Conservation (phyloP, 192 early-diverging fungal genomes). For the Rhizoclosmatium sp. region DNA sequence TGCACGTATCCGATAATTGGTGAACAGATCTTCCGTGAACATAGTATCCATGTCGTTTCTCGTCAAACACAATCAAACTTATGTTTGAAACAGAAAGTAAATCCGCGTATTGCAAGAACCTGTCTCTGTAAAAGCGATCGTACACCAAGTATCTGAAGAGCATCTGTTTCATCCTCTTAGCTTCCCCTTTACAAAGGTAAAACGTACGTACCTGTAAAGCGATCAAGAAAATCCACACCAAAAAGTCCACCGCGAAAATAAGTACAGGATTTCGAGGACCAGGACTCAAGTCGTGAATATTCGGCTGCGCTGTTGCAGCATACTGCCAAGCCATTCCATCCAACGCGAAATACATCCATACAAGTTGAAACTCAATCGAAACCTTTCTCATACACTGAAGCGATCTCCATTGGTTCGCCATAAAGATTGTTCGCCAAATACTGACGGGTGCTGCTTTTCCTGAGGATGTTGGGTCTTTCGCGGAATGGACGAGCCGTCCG, state of each 20-base stretch:
- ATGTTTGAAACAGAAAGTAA: conserved; percentile 62
- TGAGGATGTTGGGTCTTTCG: neutral
- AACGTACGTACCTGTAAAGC: conserved; percentile 45
- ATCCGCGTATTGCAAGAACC: conserved; percentile 59
- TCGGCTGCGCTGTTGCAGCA: conserved; percentile 54
- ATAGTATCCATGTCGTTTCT: conserved; percentile 66
- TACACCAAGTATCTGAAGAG: conserved; percentile 44
- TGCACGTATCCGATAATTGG: conserved; percentile 52
- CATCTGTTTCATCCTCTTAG: conserved; percentile 3
- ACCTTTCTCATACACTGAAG: conserved; percentile 49
- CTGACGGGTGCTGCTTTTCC: conserved; percentile 52
- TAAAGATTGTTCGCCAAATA: conserved; percentile 63
- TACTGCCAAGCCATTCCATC: conserved; percentile 47
- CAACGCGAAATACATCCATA: conserved; percentile 58
- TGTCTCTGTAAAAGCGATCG: conserved; percentile 61
- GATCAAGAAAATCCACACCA: conserved; percentile 50
- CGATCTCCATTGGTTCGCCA: conserved; percentile 59
- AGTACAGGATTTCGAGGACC: conserved; percentile 52
- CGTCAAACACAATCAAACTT: conserved; percentile 59
- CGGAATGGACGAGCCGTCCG: conserved; percentile 41
- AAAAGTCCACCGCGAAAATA: conserved; percentile 52
- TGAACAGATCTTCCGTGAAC: conserved; percentile 63
- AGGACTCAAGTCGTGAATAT: conserved; percentile 44
- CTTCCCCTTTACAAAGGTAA: neutral
- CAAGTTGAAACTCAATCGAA: conserved; percentile 48